Evolutionary conservation across 1,139 yeast genomes (phyloP), one percentile per base, ranked within the genome.

Genomic region (Candida mesenterica): DNA sequence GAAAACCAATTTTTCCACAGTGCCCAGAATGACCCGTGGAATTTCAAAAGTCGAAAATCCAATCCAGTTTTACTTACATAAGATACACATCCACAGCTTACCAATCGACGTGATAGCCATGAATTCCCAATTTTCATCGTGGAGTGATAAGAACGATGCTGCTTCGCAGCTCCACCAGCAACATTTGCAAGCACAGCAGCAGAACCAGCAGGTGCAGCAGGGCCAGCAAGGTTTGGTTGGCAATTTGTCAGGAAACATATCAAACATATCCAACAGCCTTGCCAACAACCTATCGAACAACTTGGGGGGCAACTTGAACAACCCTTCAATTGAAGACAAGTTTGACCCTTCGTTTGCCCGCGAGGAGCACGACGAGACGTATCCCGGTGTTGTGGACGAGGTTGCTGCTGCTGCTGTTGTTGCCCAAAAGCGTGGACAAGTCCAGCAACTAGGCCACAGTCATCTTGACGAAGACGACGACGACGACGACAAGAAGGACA

Each of bases 331-430:
- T n/a, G 51, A 48, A 19, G 52, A 46, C 35, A 48, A 48, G 38
- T 48, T 62, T 31, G 68, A 63, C 40, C 65, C 66, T 15, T 45
- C 63, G 14, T 63, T 61, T 43, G 57, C 58, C 10, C 44, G 67
- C 19, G 57, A 44, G 12, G 41, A 56, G 26, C 55, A 50, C 33
- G 53, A 44, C 41, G 50, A 45, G 15, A 57, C 48, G 20, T 60
- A 50, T 32, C 53, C 56, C 6, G 31, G 31, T 15, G 63, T 57
- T 2, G 41, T 34, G 10, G 62, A 55, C 13, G 66, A 55, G 27
- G 64, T 58, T 12, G 63, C 63, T 3, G 62, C 61, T 2, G 62
- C 62, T 4, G 64, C 52, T 5, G 62, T 53, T 26, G 61, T 60
- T 13, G 46, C 45, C 18, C 44, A 45, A 29, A 40, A 40, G 22